These are phyloP conservation scores for Tricholoma sp. DNA, from an alignment of 768 basidiomycete species.

Conservation along the genomic window DNA sequence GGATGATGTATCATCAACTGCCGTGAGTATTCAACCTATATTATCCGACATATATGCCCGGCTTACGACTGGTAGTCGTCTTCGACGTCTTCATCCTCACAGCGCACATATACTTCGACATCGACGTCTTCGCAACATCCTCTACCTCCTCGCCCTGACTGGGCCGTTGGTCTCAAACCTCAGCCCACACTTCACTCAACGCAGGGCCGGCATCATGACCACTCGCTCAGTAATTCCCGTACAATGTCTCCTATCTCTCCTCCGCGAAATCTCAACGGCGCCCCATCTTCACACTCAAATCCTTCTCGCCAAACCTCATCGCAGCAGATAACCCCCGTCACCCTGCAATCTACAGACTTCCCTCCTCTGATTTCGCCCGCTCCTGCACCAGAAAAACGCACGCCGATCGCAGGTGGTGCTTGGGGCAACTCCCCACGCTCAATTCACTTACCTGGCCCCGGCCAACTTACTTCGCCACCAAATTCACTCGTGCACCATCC, in stretches of 20 bases:
- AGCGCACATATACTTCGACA: conserved; percentile 71
- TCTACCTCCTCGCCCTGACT: conserved; percentile 78
- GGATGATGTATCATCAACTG: conserved; percentile 73
- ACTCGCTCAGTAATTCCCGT: conserved; percentile 32
- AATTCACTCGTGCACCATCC: conserved; percentile 35
- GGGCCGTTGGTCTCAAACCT: conserved; percentile 82
- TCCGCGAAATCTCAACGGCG: conserved; percentile 30
- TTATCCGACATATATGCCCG: conserved; percentile 4
- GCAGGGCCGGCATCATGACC: conserved; percentile 49
- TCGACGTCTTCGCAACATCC: conserved; percentile 71
- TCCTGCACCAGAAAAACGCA: conserved; percentile 43
- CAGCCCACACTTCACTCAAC: conserved; percentile 60
- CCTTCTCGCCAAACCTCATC: conserved; percentile 21
- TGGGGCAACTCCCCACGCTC: conserved; percentile 63
- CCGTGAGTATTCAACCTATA: conserved; percentile 46
- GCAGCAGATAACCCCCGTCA: conserved; percentile 31
- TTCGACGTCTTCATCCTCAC: conserved; percentile 74
- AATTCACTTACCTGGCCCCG: conserved; percentile 38
- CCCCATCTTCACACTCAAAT: conserved; percentile 26
- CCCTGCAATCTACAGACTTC: conserved; percentile 55
- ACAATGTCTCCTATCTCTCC: conserved; percentile 38
- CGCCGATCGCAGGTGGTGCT: conserved; percentile 55
- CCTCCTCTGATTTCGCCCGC: conserved; percentile 55
- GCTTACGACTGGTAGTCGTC: conserved; percentile 46
- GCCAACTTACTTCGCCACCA: conserved; percentile 15